Evolutionary conservation across 2,329 filamentous ascomycete species (phyloP).

Genomic region (Laburnicola sp.): DNA sequence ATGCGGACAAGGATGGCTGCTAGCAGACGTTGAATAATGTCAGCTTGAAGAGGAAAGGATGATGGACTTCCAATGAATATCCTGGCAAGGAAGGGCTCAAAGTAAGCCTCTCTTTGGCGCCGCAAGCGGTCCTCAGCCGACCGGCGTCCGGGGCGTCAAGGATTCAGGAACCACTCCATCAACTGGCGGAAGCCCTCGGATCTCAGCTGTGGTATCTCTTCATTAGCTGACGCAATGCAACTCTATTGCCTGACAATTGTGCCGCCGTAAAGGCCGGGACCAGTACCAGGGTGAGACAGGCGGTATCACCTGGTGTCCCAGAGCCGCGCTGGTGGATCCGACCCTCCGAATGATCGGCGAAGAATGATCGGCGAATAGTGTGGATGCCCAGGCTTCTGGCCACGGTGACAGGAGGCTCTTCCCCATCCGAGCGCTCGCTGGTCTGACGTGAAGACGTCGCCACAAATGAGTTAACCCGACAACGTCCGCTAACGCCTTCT

Average conservation of each 20-base stretch:
- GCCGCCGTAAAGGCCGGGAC: slow-evolving; percentile 15
- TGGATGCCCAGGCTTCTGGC: slow-evolving; percentile 24
- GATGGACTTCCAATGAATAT: slow-evolving; percentile 26
- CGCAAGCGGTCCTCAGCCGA: slow-evolving; percentile 25
- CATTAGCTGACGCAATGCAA: slow-evolving; percentile 21
- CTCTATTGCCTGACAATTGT: slow-evolving; percentile 21
- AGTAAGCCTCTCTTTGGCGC: slow-evolving; percentile 23
- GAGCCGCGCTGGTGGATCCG: slow-evolving; percentile 32
- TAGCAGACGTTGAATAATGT: slow-evolving; percentile 15
- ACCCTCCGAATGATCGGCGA: slow-evolving; percentile 29
- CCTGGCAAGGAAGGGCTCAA: slow-evolving; percentile 18
- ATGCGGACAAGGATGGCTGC: slow-evolving; percentile 5
- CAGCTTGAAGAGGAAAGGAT: slow-evolving; percentile 21
- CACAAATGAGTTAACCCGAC: too few relatives aligned
- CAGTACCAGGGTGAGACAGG: slow-evolving; percentile 25
- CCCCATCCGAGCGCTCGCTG: slow-evolving; percentile 38
- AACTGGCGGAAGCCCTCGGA: slow-evolving; percentile 16
- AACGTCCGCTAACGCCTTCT: too few relatives aligned
- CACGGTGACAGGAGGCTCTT: slow-evolving; percentile 35
- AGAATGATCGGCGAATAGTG: slow-evolving; percentile 14
- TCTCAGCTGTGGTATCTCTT: slow-evolving; percentile 13
- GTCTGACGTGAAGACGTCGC: too few relatives aligned
- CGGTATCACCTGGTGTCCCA: slow-evolving; percentile 37
- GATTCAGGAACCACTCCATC: slow-evolving; percentile 16
- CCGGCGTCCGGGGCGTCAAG: slow-evolving; percentile 20